Evolutionary conservation across 1,139 yeast species (phyloP), one percentile per base, ranked within the genome.

Genomic region (Saccharomyces hybrid): DNA sequence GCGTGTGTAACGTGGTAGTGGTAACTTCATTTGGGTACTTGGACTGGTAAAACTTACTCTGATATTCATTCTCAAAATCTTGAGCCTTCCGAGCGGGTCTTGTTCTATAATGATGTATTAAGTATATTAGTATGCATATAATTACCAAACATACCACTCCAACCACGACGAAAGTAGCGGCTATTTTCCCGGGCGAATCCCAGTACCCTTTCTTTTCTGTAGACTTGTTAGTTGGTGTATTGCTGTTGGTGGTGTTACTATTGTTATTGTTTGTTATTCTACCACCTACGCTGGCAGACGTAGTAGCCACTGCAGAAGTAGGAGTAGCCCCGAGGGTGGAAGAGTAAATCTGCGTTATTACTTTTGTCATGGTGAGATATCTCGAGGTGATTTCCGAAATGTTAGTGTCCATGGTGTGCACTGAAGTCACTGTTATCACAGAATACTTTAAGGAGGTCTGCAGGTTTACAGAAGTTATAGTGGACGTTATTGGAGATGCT

Each of bases 101-200:
- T 8, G 54, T 11, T 38, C 50, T 51, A 49, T 56, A 51, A 55
- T 60, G 58, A 28, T 59, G 49, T 55, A 61, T 34, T 57, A 64
- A 47, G 59, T 64, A 57, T 47, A 68, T 50, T 55, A 65, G 61
- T 7, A 70, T 25, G 0, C 64, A 29, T 1, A 64, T 42, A 0
- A 64, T 57, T 1, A 65, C 48, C 2, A 72, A 16, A 2, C 64
- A 58, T 1, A 72, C 69, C 2, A 73, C 48, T 3, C 76, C 76
- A 13, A 73, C 73, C 1, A 64, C 72, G 9, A 66, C 67, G 55
- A 73, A 73, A 0, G 73, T 69, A 3, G 74, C 76, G 0, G 71
- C 73, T 11, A 73, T 72, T 61, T 73, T 73, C 0, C 74, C 75
- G 2, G 72, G 64, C 1, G 71, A 68, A 16, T 62, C 56, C 67